Evolutionary conservation across 2,329 filamentous ascomycete species (phyloP), one percentile per base, ranked within the genome.

Genomic region (Mollisia scopiformis): DNA sequence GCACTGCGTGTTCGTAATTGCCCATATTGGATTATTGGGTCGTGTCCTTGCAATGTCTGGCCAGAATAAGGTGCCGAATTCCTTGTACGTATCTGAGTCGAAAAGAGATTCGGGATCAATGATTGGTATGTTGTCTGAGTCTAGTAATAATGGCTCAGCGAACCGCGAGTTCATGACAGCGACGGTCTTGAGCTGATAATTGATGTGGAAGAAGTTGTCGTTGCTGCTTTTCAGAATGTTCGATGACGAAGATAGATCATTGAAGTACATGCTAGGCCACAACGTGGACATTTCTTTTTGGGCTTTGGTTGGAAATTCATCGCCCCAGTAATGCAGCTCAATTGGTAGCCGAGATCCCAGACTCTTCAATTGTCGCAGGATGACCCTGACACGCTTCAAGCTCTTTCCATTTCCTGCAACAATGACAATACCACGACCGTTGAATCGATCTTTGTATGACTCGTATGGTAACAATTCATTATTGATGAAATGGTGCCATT

Each of bases 1-100:
- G 56, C 73, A 76, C 7, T 59, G n/a, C 6, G 74, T 75, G 64
- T 75, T 75, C 8, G 72, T 74, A 61, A 75, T 75, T 46, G 72
- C 47, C 58, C 58, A 67, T 71, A 73, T 75, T 30, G 71, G 68
- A 6, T 73, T 75, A 14, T 57, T 46, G 4, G 53, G 53, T 16
- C 54, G 14, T 8, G 74, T 74, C 21, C 73, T 68, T 23, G 58
- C 58, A 57, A 75, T 74, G 55, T 76, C 75, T 14, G 74, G 75
- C 73, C 74, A 76, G 65, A 76, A 75, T 23, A 75, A 55, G 13
- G 71, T 72, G 55, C 73, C 73, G 58, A 67, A 73, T 54, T 72
- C 67, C 27, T 68, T 65, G 54, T 57, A 61, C 0, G 30, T 54
- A 13, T 53, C 25, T 50, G 73, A 73, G 31, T 72, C 66, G 55